Percentiles rank a stretch among this genome's conserved stretches.
Conservation (phyloP, 2,329 filamentous ascomycete genomes). For the Talaromyces sp. region DNA sequence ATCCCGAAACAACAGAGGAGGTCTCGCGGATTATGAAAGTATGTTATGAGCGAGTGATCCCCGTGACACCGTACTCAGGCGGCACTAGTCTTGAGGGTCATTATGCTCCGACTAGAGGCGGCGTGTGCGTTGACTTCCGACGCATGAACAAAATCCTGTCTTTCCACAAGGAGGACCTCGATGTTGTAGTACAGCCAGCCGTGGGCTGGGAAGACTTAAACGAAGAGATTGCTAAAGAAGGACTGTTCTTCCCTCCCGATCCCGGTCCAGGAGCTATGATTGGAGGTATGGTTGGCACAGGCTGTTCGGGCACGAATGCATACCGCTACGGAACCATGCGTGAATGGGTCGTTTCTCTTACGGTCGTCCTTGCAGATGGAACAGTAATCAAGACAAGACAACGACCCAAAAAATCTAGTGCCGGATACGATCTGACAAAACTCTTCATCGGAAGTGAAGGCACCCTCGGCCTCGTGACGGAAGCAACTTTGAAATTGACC, state of each 20-base stretch:
- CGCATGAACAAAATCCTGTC: constrained; percentile 78
- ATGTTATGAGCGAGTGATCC: constrained; percentile 75
- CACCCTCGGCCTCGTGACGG: constrained; percentile 84
- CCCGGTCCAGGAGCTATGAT: constrained; percentile 91
- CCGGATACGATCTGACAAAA: constrained; percentile 86
- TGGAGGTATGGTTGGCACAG: constrained; percentile 62
- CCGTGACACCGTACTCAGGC: constrained; percentile 81
- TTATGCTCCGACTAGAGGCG: constrained; percentile 76
- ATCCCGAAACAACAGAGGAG: constrained; percentile 73
- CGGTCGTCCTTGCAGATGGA: constrained; percentile 84
- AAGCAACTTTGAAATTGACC: constrained; percentile 83
- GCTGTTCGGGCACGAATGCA: constrained; percentile 72
- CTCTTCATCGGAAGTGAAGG: constrained; percentile 90
- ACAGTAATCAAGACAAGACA: constrained; percentile 87
- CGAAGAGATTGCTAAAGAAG: constrained; percentile 67
- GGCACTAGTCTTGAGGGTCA: constrained; percentile 89
- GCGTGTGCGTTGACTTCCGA: constrained; percentile 80
- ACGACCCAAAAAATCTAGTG: constrained; percentile 81
- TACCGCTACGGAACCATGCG: constrained; percentile 94
- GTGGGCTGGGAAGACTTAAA: constrained; percentile 86
- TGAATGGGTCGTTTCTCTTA: constrained; percentile 85
- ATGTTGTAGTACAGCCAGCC: constrained; percentile 74
- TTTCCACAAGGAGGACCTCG: constrained; percentile 73
- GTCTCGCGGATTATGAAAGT: constrained; percentile 85
- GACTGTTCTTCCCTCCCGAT: constrained; percentile 88